These are phyloP conservation scores for Leishmania mexicana DNA, from an alignment of 208 protist species.

Conservation along the genomic window DNA sequence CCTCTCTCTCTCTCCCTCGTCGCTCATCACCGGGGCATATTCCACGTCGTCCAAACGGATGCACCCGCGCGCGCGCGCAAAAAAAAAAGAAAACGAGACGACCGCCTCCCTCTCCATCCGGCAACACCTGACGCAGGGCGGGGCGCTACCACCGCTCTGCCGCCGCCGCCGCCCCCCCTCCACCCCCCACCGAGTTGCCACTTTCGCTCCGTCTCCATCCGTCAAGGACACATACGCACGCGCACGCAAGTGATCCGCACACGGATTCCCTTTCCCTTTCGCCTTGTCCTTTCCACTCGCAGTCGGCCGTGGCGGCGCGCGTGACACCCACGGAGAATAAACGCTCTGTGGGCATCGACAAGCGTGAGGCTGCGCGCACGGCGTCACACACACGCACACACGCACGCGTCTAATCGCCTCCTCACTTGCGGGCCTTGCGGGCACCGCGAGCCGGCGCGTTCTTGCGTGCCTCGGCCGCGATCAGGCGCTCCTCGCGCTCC, in stretches of 20 bases:
- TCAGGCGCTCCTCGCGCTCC: conserved; percentile 87
- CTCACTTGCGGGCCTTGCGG: conserved; percentile 71
- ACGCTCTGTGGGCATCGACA: neutral
- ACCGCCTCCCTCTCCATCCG: neutral
- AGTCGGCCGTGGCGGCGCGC: too few relatives aligned
- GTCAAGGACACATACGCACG: too few relatives aligned
- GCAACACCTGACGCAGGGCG: neutral
- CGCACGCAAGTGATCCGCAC: neutral
- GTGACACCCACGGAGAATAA: neutral
- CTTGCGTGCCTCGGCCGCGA: conserved; percentile 77
- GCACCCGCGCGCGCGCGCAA: too few relatives aligned
- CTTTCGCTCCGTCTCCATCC: too few relatives aligned
- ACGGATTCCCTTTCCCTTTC: neutral
- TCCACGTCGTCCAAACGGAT: too few relatives aligned
- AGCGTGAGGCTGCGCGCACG: neutral
- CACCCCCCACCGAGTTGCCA: neutral
- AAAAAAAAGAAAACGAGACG: neutral
- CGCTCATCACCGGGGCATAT: too few relatives aligned
- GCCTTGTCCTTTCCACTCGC: neutral
- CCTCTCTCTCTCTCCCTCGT: too few relatives aligned
- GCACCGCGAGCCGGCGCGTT: conserved; percentile 35
- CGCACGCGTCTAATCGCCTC: neutral
- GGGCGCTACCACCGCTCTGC: too few relatives aligned
- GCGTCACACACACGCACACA: neutral
- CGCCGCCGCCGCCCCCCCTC: too few relatives aligned